These are phyloP conservation scores for Micractinium sp. DNA, from an alignment of 139 green algal genomes.

Conservation along the genomic window DNA sequence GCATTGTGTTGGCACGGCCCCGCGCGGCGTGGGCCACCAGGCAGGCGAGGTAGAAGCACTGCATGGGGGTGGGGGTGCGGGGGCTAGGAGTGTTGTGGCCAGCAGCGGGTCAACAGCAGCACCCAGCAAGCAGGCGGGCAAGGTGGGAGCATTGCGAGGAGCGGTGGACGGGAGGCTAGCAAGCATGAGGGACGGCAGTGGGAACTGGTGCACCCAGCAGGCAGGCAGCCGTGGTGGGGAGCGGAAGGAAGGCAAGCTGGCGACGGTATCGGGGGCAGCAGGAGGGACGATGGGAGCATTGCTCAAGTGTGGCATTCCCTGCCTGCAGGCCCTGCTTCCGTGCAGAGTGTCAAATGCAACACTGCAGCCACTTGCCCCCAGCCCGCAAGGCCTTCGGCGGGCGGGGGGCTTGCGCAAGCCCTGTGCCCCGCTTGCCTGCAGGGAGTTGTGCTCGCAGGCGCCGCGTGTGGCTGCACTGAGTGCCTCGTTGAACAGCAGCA, in stretches of 20 bases:
- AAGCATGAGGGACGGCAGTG: too few species aligned
- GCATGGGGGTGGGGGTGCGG: background rate
- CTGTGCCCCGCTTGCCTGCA: background rate
- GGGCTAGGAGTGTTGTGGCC: background rate
- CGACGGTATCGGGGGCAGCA: too few species aligned
- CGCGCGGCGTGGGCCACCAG: background rate
- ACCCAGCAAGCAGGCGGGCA: background rate
- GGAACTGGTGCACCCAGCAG: too few species aligned
- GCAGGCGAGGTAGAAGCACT: constrained; percentile 29
- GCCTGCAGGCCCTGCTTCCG: too few species aligned
- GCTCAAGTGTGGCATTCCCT: too few species aligned
- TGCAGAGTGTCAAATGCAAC: too few species aligned
- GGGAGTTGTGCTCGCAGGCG: background rate
- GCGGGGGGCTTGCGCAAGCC: background rate
- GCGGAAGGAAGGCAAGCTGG: too few species aligned
- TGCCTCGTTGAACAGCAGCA: background rate
- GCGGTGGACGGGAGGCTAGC: too few species aligned
- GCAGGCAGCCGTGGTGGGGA: too few species aligned
- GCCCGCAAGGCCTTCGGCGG: background rate
- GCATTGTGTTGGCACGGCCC: background rate
- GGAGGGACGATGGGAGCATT: too few species aligned
- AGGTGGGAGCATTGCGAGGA: too few species aligned
- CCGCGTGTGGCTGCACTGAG: background rate
- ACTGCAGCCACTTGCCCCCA: background rate
- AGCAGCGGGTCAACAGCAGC: too few species aligned